Percentiles rank a stretch among this genome's conserved stretches.
These are phyloP conservation scores for Kodamaea sp. DNA, from an alignment of 1,139 yeast genomes.

Conservation along the genomic window DNA sequence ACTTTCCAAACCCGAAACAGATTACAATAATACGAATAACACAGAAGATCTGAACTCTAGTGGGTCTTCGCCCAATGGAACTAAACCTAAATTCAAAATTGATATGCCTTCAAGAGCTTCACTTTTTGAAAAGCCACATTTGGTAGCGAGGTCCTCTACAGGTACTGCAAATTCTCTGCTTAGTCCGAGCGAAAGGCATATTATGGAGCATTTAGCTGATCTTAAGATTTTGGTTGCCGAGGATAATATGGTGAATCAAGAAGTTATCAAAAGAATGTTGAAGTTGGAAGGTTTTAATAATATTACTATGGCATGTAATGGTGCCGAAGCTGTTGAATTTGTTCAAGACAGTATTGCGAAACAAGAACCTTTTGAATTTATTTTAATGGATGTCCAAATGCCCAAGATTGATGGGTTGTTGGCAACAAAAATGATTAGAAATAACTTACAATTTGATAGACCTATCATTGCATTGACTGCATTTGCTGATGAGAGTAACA, in stretches of 20 bases:
- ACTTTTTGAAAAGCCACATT: conserved; percentile 41
- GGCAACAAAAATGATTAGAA: conserved; percentile 73
- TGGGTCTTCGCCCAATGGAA: conserved; percentile 3
- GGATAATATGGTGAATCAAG: conserved; percentile 88
- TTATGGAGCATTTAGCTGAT: conserved; percentile 32
- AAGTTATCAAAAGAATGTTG: conserved; percentile 83
- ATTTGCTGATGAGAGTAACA: conserved; percentile 84
- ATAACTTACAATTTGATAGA: conserved; percentile 55
- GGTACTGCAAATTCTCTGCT: conserved; percentile 50
- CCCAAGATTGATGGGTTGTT: conserved; percentile 84
- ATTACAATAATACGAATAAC: not conserved
- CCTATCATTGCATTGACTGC: conserved; percentile 96
- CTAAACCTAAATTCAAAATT: conserved; percentile 9
- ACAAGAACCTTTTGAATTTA: conserved; percentile 55
- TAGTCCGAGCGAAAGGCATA: conserved; percentile 17
- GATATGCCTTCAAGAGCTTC: conserved; percentile 10
- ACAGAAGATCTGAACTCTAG: not conserved
- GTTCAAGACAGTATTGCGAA: conserved; percentile 49
- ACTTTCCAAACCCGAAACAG: not conserved
- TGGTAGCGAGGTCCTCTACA: conserved; percentile 49
- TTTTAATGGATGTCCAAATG: conserved; percentile 98
- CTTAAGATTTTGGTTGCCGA: conserved; percentile 82
- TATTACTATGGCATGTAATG: conserved; percentile 79
- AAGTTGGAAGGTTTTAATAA: conserved; percentile 70
- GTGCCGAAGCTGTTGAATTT: conserved; percentile 76